Base-by-base conservation (phyloP, 345 rosid species). In the Salix arbutifolia region DNA sequence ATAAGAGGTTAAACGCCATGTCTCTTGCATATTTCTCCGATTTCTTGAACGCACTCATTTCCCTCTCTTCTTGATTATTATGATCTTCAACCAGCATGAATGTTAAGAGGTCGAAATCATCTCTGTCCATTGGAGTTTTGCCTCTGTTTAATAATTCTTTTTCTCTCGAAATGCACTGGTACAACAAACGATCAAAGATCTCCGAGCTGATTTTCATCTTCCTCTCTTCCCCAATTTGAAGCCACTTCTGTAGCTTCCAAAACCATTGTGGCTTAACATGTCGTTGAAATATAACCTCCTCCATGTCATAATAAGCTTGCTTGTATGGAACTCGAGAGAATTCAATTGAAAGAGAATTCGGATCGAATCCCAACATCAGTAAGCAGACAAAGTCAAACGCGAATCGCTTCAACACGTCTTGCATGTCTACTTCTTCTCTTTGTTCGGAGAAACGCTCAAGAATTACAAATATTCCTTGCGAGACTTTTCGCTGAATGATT, bases 401-500 rank as follows among this genome's bases (percentile, higher is more conserved):
- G 44, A 21, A 69, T 6, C 78, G 38, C 31, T 17, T n/a, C 33
- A 78, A 64, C 75, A 78, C 40, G n/a, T 81, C 78, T 26, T 81
- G 78, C 71, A 78, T 64, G 73, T 81, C 75, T 26, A 81, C 56
- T 25, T 53, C 66, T 0, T 7, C 8, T 17, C 40, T 67, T 13
- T 46, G 33, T n/a, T 17, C 1, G 0, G 76, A 68, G 23, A 30
- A 78, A 21, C 56, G 58, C 2, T 78, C 78, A 0, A 81, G 65
- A 17, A 84, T 38, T 60, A 65, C 50, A 28, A 84, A 28, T 0
- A 81, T 66, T 31, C 61, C 73, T n/a, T 65, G 17, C 44, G 31
- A 64, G 11, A 78, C 26, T 4, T 50, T 77, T 2, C 70, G n/a
- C 4, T 1, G 66, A 8, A 73, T 12, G 14, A n/a, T 42, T 30